Conservation (phyloP, 2,329 filamentous ascomycete genomes). For the Dactylellina haptotyla region DNA sequence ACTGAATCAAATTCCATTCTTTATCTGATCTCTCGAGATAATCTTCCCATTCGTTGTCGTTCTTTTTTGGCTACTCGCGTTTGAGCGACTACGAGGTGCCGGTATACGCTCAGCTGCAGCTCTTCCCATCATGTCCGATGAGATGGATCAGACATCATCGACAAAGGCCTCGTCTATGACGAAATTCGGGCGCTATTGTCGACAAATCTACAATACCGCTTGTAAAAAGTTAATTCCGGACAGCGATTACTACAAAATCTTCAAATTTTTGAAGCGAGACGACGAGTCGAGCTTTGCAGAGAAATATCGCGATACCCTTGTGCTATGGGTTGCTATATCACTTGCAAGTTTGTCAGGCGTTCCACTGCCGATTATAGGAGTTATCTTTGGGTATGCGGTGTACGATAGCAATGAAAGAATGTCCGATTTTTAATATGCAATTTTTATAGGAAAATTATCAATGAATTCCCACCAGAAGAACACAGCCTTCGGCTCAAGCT, state of each 20-base stretch:
- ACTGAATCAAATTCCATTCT: slow-evolving; percentile 20
- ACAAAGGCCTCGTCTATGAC: background rate
- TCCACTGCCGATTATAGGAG: slow-evolving; percentile 62
- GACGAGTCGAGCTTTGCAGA: slow-evolving; percentile 9
- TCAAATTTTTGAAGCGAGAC: slow-evolving; percentile 28
- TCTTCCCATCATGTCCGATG: background rate
- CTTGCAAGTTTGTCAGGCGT: slow-evolving; percentile 59
- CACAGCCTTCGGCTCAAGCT: slow-evolving; percentile 63
- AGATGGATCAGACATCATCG: slow-evolving; percentile 6
- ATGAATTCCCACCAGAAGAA: slow-evolving; percentile 65
- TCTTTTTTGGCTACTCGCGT: slow-evolving; percentile 1
- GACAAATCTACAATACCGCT: background rate
- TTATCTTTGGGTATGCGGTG: slow-evolving; percentile 62
- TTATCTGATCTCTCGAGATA: slow-evolving; percentile 53
- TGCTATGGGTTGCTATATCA: slow-evolving; percentile 45
- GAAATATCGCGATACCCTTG: slow-evolving; percentile 34
- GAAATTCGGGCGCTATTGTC: slow-evolving; percentile 6
- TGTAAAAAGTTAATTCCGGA: slow-evolving; percentile 34
- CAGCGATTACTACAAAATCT: slow-evolving; percentile 46
- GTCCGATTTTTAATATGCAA: background rate
- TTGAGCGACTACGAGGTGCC: background rate
- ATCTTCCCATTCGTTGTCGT: slow-evolving; percentile 6
- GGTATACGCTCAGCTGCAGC: background rate
- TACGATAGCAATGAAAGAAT: background rate
- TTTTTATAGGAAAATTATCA: slow-evolving; percentile 62